phyloP scores from a whole-genome alignment of 2,329 filamentous ascomycete species.

The Ophiostoma tasmaniense region DNA sequence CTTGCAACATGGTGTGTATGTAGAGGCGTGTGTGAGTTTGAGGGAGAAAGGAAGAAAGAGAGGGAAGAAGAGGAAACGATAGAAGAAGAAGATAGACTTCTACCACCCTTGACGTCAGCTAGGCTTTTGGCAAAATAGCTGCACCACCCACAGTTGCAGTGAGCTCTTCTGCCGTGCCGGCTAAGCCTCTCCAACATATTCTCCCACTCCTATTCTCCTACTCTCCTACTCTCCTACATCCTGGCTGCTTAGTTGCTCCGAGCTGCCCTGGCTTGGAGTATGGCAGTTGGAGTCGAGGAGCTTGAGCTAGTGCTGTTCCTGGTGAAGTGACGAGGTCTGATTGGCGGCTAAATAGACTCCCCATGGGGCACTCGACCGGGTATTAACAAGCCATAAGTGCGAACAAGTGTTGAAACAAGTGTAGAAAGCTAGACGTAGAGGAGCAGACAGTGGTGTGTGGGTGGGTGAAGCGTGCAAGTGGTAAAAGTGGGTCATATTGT shows the following conservation, averaged over 20 bases:
- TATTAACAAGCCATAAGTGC: too few species aligned
- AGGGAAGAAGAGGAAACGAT: not conserved
- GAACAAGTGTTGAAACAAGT: too few species aligned
- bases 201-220: not conserved
- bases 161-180: not conserved
- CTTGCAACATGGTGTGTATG: slow-evolving; percentile 19
- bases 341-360: slow-evolving; percentile 1
- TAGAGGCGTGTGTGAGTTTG: not conserved
- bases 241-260: too few species aligned
- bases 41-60: not conserved
- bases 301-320: not conserved
- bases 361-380: not conserved
- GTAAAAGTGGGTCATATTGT: not conserved
- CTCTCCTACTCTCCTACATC: not conserved
- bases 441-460: not conserved
- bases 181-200: not conserved
- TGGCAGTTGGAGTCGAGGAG: slow-evolving; percentile 1
- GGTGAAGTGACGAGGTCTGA: not conserved
- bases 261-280: not conserved
- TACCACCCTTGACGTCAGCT: not conserved
- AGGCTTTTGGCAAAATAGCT: not conserved
- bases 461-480: not conserved
- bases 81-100: not conserved
- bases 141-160: not conserved
- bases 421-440: not conserved